Conservation (phyloP, 73 alveolate species). For the Uronychia setigera region DNA sequence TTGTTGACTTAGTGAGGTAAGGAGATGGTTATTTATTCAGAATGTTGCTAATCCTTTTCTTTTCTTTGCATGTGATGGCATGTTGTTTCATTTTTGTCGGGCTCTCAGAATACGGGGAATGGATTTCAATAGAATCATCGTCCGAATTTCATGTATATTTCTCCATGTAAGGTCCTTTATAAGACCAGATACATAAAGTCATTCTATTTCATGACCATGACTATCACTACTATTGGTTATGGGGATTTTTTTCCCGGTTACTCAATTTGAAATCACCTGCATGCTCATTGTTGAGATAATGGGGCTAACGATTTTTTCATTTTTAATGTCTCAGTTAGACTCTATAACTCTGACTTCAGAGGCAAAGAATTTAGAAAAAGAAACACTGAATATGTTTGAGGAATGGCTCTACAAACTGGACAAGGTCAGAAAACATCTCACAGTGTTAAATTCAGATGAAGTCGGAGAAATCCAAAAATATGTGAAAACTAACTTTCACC, state of each 20-base stretch:
- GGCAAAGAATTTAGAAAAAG: background rate
- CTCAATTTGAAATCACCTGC: background rate
- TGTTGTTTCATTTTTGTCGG: background rate
- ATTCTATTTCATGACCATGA: constrained; percentile 25
- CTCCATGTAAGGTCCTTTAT: constrained; percentile 6
- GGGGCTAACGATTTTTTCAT: background rate
- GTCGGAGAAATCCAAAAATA: background rate
- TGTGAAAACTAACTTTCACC: background rate
- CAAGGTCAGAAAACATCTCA: background rate
- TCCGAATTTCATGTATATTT: background rate
- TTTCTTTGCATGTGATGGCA: background rate
- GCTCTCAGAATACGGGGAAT: background rate
- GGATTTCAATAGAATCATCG: background rate
- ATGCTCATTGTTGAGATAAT: background rate
- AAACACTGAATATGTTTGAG: background rate
- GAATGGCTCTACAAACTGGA: background rate
- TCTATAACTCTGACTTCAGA: background rate
- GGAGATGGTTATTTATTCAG: background rate
- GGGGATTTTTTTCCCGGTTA: constrained; percentile 16
- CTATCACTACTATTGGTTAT: constrained; percentile 41
- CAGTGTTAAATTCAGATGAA: background rate
- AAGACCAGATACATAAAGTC: constrained; percentile 25
- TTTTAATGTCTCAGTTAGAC: background rate
- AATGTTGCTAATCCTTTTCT: no score
- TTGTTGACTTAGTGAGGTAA: background rate